Base-by-base conservation (phyloP, 306 rosid genomes). In the Ochetophila trinervis region DNA sequence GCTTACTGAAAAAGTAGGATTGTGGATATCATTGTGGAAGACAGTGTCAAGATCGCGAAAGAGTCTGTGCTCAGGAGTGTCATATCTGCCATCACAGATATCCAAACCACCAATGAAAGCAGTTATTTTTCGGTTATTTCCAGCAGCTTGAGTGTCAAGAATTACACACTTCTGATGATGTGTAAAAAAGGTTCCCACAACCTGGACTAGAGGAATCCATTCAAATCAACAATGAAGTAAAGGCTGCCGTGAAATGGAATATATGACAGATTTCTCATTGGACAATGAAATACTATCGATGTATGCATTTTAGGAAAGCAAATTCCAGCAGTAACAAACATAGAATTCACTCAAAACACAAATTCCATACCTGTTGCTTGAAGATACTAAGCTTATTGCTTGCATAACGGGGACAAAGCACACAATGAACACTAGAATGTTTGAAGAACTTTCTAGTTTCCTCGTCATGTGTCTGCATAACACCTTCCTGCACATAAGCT, bases 381-480 rank as follows among this genome's bases (percentile, higher is more conserved):
- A 88, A 85, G 76, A 88, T 80, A 49, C 95, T 88, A 73, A 88
- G 95, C 74, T 88, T 88, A 59, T 79, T 88, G 85, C 95, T 88
- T 19, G 95, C 88, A 74, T 88, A 88, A 72, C 95, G 91, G 50
- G 95, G 91, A 61, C 91, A 76, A 76, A 88, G 80, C 9, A 85
- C 81, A 62, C 95, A 88, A 63, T 85, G 88, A 68, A 88, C 95
- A 34, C 87, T 83, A n/a, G 95, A 88, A 69, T 85, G 76, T 65
- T 68, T 80, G 21, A 88, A 88, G 58, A 72, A 88, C 70, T 74
- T 88, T 44, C 79, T 88, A 27, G 95, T 85, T 76, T 88, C 79
- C 70, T 88, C 91, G 61, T 88, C 95, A 34, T 88, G 95, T 55
- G 95, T 88, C 67, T 83, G 87, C 95, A 88, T 88, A 53, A 88